Evolutionary conservation across 179 eudicot genomes (phyloP), one percentile per base, ranked within the genome.

Genomic region (Nepenthes alata): DNA sequence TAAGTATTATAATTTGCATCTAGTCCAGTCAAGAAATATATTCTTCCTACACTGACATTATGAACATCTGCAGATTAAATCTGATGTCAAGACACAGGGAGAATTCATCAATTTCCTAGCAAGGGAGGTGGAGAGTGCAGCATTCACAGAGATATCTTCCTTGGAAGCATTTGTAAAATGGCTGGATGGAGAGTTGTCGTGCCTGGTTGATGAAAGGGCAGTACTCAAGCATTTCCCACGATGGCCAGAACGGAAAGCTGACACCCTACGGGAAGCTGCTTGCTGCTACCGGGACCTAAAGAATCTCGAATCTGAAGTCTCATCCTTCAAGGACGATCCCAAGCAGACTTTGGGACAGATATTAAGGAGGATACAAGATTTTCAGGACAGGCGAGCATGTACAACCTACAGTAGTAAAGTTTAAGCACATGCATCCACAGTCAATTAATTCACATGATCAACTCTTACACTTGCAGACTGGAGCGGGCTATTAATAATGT

Each of bases 201-300:
- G 82, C 67, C 74, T 90, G 15, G 95, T 90, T 10, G 97, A 90
- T 15, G 97, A 90, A 62, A 72, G 97, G 66, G 97, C 97, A 2
- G 97, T 90, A 14, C 73, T 90, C 50, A 90, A 83, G 71, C 97
- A 87, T 63, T 90, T 90, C 69, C 81, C 83, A 7, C 69, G 79
- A 49, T 90, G 97, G 97, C 97, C 97, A 0, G 97, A 90, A 66
- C 63, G 81, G 70, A 90, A 87, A 55, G 87, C 93, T 4, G 97
- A 90, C 60, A 86, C 86, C 8, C 57, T 87, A 37, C 49, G 95
- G 2, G 95, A 87, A 71, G 91, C 95, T 48, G 81, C 88, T 51
- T 81, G 81, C 39, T 72, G 72, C 47, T 87, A 75, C 72, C 61
- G 85, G 35, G 86, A 82, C 56, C 48, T 85, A 16, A 82, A 79